phyloP scores from a whole-genome alignment of 2,329 filamentous ascomycete species.

The Apiospora sp. region DNA sequence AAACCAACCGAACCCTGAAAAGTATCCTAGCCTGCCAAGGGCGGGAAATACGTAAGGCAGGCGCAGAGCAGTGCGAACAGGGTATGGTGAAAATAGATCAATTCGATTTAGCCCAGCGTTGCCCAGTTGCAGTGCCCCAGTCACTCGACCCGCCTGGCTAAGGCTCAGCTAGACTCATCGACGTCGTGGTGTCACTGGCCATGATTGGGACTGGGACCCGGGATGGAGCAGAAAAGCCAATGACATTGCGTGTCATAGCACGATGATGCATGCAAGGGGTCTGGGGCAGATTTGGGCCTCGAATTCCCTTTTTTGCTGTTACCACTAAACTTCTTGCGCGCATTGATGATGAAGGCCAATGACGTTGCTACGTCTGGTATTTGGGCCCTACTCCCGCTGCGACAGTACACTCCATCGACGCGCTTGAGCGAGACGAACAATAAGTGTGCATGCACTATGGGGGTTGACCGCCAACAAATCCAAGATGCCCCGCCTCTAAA shows the following conservation, averaged over 20 bases:
- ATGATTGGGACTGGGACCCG: not conserved
- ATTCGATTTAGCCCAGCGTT: not conserved
- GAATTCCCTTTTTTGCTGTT: not conserved
- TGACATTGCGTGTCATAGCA: constrained; percentile 20
- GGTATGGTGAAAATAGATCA: constrained; percentile 1
- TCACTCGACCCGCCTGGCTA: not conserved
- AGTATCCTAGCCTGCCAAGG: constrained; percentile 2
- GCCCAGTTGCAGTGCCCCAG: not conserved
- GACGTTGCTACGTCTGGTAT: not conserved
- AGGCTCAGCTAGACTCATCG: not conserved
- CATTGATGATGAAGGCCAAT: constrained; percentile 16
- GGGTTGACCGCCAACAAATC: constrained; percentile 1
- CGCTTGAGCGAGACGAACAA: not conserved
- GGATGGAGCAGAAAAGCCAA: not conserved
- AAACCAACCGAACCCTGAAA: not conserved
- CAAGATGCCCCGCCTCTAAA: not conserved
- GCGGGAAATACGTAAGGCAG: constrained; percentile 7
- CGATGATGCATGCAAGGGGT: constrained; percentile 5
- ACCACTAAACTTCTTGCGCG: not conserved
- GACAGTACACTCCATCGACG: not conserved
- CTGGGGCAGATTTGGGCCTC: not conserved
- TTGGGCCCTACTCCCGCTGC: not conserved
- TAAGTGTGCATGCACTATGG: not conserved
- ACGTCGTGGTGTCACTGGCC: not conserved
- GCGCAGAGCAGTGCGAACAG: not conserved